Base-by-base conservation (phyloP, 2,329 filamentous ascomycete genomes). In the Arthrocladium fulminans region DNA sequence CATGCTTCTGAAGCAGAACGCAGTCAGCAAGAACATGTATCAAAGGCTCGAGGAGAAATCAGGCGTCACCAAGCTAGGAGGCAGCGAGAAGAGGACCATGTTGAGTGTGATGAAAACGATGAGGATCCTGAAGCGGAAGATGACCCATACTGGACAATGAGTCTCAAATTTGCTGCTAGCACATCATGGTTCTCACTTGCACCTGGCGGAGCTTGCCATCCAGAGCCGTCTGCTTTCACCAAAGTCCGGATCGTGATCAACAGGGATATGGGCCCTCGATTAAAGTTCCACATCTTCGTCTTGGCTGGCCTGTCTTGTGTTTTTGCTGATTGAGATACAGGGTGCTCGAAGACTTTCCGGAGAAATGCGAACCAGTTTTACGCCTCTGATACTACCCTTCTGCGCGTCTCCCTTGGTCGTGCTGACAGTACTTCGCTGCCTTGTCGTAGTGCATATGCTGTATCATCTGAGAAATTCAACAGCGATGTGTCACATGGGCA, bases 111-210 rank as follows among this genome's bases (percentile, higher is more conserved):
- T 15, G 45, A 41, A 13, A 48, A 38, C 24, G 45, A 32, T 22
- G 25, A 42, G 20, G 24, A 24, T 5, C n/a, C 22, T 2, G 45
- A 50, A 15, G 43, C 27, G 35, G 30, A 25, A 7, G 43, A 47
- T 9, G 48, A 47, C 20, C 42, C 48, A n/a, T 48, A 48, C 45
- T 42, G 45, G 42, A 23, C 13, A 24, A 15, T n/a, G 23, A 2
- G 13, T 6, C n/a, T 17, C 10, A 2, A 27, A n/a, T 13, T n/a
- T 7, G 6, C 6, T 23, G 34, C 4, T 9, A 39, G 22, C 17
- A 40, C 32, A 35, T n/a, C 32, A 15, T n/a, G 6, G 6, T 8
- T 35, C 32, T 35, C 13, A n/a, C n/a, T n/a, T n/a, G n/a, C n/a
- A n/a, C n/a, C n/a, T n/a, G n/a, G n/a, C n/a, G n/a, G n/a, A n/a